phyloP scores from a whole-genome alignment of 2,329 filamentous ascomycete species.

The Fusarium agapanthi region DNA sequence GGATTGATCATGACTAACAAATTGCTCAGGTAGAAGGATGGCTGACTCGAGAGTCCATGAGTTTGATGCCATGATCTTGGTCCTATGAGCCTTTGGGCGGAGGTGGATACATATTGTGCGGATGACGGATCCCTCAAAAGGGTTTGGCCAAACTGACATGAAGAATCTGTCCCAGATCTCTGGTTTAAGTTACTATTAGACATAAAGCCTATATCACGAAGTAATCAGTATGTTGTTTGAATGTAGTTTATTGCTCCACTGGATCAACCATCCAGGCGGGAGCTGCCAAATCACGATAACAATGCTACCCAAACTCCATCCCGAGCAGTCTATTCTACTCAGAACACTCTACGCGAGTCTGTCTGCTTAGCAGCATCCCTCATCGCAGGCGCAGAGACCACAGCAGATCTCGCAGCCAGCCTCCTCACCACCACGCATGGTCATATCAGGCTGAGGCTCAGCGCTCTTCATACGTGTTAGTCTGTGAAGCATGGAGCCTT shows the following conservation, averaged over 20 bases:
- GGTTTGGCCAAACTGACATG: not conserved
- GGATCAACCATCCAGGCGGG: not conserved
- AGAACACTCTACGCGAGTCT: not conserved
- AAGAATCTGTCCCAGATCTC: not conserved
- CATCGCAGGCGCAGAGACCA: slow-evolving; percentile 55
- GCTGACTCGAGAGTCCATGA: not conserved
- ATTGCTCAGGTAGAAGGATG: too few species aligned
- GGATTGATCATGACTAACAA: not conserved
- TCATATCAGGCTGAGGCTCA: slow-evolving; percentile 55
- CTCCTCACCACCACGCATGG: slow-evolving; percentile 55
- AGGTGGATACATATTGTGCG: not conserved
- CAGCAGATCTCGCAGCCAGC: slow-evolving; percentile 58
- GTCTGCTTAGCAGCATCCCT: slow-evolving; percentile 51
- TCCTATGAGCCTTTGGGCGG: not conserved
- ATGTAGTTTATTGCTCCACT: slow-evolving; percentile 5
- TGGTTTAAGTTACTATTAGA: not conserved
- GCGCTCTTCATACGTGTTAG: slow-evolving; percentile 40
- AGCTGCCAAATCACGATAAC: slow-evolving; percentile 13
- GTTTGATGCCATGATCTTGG: not conserved
- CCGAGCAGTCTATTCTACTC: not conserved
- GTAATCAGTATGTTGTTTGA: not conserved
- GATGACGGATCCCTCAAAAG: not conserved
- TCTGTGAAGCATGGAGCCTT: not conserved
- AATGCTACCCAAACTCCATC: slow-evolving; percentile 27
- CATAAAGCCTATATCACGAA: not conserved